A percentile compares a stretch with the other conserved stretches of the same genome.
phyloP scores from a whole-genome alignment of 371 early-diverging fungal genomes.

The Mortierella sp. region DNA sequence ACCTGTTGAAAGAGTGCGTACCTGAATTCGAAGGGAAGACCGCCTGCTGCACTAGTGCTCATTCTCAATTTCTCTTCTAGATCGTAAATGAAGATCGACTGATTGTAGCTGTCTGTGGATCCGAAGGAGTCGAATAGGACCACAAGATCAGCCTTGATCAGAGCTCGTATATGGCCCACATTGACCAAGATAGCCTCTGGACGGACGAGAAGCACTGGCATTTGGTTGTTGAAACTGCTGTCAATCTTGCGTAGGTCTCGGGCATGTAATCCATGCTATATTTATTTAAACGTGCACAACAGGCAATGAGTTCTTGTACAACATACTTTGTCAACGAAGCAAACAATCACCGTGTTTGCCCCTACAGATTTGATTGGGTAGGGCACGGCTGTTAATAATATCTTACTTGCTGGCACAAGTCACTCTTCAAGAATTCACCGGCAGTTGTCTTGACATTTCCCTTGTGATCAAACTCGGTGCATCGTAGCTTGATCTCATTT shows the following conservation, averaged over 20 bases:
- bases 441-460: constrained; percentile 80
- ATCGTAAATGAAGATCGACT: constrained; percentile 82
- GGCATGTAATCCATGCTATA: constrained; percentile 74
- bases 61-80: constrained; percentile 77
- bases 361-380: background rate
- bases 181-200: constrained; percentile 85
- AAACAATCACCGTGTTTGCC: background rate
- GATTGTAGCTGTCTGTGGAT: constrained; percentile 72
- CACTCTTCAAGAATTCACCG: constrained; percentile 83
- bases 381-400: background rate
- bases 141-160: constrained; percentile 83
- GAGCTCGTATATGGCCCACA: constrained; percentile 80
- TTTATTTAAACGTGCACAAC: background rate
- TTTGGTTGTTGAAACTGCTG: constrained; percentile 78
- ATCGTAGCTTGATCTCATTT: constrained; percentile 59
- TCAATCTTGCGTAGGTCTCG: constrained; percentile 86
- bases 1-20: constrained; percentile 24
- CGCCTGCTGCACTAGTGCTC: constrained; percentile 58
- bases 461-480: constrained; percentile 79
- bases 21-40: constrained; percentile 80
- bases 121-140: constrained; percentile 82
- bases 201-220: constrained; percentile 88
- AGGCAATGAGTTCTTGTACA: background rate
- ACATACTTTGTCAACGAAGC: background rate
- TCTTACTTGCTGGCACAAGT: constrained; percentile 72